Percentiles rank a stretch among this genome's conserved stretches.
phyloP scores from a whole-genome alignment of 257 asterid genomes.

The Solanum bulbocastanum region DNA sequence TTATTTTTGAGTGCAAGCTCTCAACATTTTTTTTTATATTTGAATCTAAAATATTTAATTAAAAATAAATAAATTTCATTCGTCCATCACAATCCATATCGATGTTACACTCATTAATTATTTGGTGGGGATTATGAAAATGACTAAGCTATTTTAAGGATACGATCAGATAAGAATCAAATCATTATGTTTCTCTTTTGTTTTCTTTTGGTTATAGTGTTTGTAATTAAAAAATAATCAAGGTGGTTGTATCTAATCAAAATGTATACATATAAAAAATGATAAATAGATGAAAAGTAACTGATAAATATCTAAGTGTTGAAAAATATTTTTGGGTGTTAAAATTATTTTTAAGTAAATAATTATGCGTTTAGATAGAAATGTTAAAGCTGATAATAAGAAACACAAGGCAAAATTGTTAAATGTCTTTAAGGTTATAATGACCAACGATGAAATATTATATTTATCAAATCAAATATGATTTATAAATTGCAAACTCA shows the following conservation, averaged over 20 bases:
- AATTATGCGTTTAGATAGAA: too few relatives aligned
- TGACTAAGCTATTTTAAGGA: background rate
- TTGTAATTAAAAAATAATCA: background rate
- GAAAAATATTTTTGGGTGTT: too few relatives aligned
- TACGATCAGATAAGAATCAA: conserved; percentile 20
- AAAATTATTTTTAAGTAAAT: too few relatives aligned
- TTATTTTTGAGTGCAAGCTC: background rate
- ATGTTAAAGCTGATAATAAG: too few relatives aligned
- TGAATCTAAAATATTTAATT: too few relatives aligned
- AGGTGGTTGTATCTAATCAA: background rate
- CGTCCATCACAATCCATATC: rapidly evolving
- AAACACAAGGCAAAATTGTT: too few relatives aligned
- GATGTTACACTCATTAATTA: background rate
- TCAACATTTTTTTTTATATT: too few relatives aligned
- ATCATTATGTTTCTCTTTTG: conserved; percentile 1
- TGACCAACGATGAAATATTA: too few relatives aligned
- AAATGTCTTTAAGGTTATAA: too few relatives aligned
- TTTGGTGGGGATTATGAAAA: background rate
- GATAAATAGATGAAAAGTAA: background rate
- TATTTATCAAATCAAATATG: too few relatives aligned
- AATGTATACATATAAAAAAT: background rate
- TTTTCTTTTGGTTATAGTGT: background rate
- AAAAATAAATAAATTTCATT: too few relatives aligned
- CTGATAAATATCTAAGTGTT: background rate
- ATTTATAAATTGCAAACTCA: too few relatives aligned